A percentile compares a stretch with the other conserved stretches of the same genome.
Conservation (phyloP, 2,329 filamentous ascomycete genomes). For the Zymoseptoria ardabiliae region DNA sequence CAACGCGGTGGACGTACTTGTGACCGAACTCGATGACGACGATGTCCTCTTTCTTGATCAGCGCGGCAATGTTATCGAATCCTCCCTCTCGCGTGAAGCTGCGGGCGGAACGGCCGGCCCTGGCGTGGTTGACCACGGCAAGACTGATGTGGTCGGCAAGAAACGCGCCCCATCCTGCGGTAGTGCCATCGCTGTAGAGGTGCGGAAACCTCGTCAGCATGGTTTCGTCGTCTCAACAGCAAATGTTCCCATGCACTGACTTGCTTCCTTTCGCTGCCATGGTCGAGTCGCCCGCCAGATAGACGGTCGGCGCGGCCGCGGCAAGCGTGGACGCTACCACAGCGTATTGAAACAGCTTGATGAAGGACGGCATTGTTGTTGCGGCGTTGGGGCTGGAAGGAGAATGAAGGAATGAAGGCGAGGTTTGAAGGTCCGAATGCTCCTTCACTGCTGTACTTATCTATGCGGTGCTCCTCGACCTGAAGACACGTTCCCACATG, state of each 20-base stretch:
- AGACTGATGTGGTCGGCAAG: conserved; percentile 46
- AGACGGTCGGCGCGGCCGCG: conserved; percentile 35
- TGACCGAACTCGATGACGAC: conserved; percentile 67
- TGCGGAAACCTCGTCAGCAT: neutral
- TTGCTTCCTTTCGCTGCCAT: conserved; percentile 47
- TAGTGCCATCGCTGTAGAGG: conserved; percentile 24
- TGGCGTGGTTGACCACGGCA: conserved; percentile 55
- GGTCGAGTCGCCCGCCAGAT: conserved; percentile 55
- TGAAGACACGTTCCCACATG: too few relatives aligned
- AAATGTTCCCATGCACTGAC: neutral
- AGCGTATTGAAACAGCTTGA: neutral
- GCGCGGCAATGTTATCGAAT: conserved; percentile 50
- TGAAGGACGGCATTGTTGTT: neutral
- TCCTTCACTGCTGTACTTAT: too few relatives aligned
- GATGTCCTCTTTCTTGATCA: conserved; percentile 52
- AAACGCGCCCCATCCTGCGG: conserved; percentile 55
- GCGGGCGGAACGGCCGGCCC: conserved; percentile 58
- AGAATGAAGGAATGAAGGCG: too few relatives aligned
- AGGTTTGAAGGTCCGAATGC: too few relatives aligned
- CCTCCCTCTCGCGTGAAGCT: conserved; percentile 60
- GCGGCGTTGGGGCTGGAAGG: too few relatives aligned
- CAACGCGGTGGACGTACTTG: conserved; percentile 37
- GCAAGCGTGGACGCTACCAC: neutral
- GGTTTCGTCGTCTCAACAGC: neutral
- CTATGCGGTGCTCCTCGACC: too few relatives aligned